Evolutionary conservation across 176 grass and related monocot species (phyloP).

Genomic region (Urochloa ruziziensis): DNA sequence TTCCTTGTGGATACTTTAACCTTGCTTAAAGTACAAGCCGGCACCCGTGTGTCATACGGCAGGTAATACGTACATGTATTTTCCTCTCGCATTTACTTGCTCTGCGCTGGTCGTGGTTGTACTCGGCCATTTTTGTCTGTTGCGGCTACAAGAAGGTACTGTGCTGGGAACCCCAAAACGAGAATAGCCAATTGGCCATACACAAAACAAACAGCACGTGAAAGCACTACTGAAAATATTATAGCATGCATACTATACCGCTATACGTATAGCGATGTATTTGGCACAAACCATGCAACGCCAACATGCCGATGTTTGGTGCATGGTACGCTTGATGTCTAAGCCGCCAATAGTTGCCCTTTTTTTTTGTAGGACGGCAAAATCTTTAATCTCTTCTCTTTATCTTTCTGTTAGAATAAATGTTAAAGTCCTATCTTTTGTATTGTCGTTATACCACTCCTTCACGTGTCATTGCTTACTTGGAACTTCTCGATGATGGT

Average conservation of each 20-base stretch:
- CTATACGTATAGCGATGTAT: background rate
- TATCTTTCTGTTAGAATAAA: background rate
- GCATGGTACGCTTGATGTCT: background rate
- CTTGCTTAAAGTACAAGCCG: conserved; percentile 9
- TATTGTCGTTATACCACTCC: background rate
- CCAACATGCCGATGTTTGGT: too few species aligned
- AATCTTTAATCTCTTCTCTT: background rate
- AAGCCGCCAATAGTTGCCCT: too few species aligned
- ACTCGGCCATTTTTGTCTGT: background rate
- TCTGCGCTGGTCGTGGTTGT: background rate
- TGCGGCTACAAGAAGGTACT: background rate
- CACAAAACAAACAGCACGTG: background rate
- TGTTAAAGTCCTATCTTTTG: background rate
- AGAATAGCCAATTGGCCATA: background rate
- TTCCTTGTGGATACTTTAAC: background rate
- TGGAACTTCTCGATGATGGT: background rate
- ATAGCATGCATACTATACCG: background rate
- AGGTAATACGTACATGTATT: background rate
- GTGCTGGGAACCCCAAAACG: background rate
- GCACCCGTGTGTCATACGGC: background rate
- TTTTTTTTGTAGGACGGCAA: background rate
- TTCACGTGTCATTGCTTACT: background rate
- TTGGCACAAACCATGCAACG: background rate
- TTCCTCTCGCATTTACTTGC: background rate
- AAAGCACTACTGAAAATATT: background rate